A percentile compares a stretch with the other conserved stretches of the same genome.
Conservation (phyloP, 768 basidiomycete genomes). For the Lentinula sp. region DNA sequence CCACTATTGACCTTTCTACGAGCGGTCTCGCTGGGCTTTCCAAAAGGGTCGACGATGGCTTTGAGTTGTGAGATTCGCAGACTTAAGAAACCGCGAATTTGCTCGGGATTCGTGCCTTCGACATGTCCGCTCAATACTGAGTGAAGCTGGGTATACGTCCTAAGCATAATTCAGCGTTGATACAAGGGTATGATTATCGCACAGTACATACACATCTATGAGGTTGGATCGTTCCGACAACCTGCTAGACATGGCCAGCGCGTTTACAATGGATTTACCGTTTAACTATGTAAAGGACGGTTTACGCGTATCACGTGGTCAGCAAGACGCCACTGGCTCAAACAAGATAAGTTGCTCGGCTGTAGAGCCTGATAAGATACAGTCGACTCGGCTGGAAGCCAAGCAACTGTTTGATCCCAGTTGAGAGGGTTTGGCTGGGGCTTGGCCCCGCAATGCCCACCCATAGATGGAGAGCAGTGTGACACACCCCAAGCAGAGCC, state of each 20-base stretch:
- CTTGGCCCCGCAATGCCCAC: too few species aligned
- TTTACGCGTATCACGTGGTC: too few species aligned
- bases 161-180: constrained; percentile 17
- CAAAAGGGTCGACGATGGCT: constrained; percentile 59
- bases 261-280: neutral
- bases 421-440: too few species aligned
- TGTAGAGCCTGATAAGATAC: too few species aligned
- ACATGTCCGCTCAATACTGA: constrained; percentile 49
- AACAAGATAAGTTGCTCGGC: too few species aligned
- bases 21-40: constrained; percentile 62
- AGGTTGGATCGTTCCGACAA: constrained; percentile 60
- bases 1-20: constrained; percentile 61
- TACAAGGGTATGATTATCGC: neutral
- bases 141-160: constrained; percentile 64
- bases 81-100: constrained; percentile 51
- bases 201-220: constrained; percentile 57
- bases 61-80: constrained; percentile 53
- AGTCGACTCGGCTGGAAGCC: too few species aligned
- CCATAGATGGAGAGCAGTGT: too few species aligned
- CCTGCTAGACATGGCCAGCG: constrained; percentile 32
- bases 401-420: too few species aligned
- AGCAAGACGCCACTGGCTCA: too few species aligned
- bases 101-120: constrained; percentile 53
- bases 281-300: too few species aligned
- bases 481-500: too few species aligned